Conservation (phyloP, 1,284 basidiomycete genomes). For the Phellopilus nigrolimitatus region DNA sequence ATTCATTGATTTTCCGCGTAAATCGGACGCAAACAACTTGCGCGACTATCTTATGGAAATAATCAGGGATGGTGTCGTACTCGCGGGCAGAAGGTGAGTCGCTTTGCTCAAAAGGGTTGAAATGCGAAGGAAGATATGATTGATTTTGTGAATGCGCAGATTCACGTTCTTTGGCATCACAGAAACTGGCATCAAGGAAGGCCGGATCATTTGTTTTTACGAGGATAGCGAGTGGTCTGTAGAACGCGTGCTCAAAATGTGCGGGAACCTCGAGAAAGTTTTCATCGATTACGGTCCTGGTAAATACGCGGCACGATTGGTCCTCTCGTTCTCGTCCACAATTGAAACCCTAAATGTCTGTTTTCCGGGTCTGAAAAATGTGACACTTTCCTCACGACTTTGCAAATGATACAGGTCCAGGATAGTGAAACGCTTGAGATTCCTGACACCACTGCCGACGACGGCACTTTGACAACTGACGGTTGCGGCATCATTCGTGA, state of each 20-base stretch:
- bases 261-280: slow-evolving; percentile 24
- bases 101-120: background rate
- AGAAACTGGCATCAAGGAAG: slow-evolving; percentile 25
- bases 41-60: background rate
- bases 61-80: background rate
- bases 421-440: slow-evolving; percentile 17
- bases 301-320: slow-evolving; percentile 27
- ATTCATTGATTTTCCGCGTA: slow-evolving; percentile 5
- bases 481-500: slow-evolving; percentile 27
- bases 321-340: slow-evolving; percentile 27
- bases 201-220: slow-evolving; percentile 24
- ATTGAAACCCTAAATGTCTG: slow-evolving; percentile 17
- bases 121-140: background rate
- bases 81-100: background rate
- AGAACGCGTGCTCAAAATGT: slow-evolving; percentile 20
- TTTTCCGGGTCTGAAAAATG: background rate
- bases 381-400: background rate
- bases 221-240: slow-evolving; percentile 22
- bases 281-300: slow-evolving; percentile 24
- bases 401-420: slow-evolving; percentile 17
- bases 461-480: slow-evolving; percentile 26
- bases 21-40: background rate
- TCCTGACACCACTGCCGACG: slow-evolving; percentile 22
- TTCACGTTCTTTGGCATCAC: slow-evolving; percentile 23
- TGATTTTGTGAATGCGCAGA: background rate